Evolutionary conservation across 768 basidiomycete species (phyloP), one percentile per base, ranked within the genome.

Genomic region (Leccinum disarticulatum): DNA sequence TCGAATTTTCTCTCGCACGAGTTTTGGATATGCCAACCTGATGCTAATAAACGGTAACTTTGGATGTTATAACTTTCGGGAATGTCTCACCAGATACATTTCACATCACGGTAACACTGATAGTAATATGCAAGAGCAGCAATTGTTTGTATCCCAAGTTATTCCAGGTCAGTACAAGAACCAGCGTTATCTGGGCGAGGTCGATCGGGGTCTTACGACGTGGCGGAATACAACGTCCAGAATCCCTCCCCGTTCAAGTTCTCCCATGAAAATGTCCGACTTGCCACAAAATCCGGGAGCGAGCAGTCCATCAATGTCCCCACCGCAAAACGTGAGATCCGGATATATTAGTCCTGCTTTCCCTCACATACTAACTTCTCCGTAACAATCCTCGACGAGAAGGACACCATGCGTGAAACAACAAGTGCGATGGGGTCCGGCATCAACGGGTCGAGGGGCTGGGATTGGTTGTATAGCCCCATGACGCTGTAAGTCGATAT

Each of bases 351-450:
- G 47, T 72, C 73, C 47, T 48, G 11, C 25, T 22, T 27, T 6
- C 56, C 47, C 35, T 15, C 25, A 56, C 90, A 90, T 6, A 58
- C 47, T 67, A 94, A 58, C 65, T 80, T 80, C 77, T 96, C 93
- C 2, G 85, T 81, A 22, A 89, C 82, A 81, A 93, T 82, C 56
- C 86, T 73, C 27, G 76, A 85, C 6, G 84, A 82, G 70, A 95
- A 94, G 1, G 93, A 22, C 22, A 22, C 22, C 22, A 22, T 22
- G 22, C 22, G 73, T 10, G 81, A 81, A 4, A 77, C 76, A 2
- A 79, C 88, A 92, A 1, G 77, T 69, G 15, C 80, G 71, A 19
- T 6, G 10, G 47, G 22, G 30, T 71, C 64, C 6, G 36, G 62
- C 6, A 46, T 35, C 17, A 30, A 22, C 22, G 22, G 22, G 22